Conservation (phyloP, 371 early-diverging fungal species). For the Mortierella polycephala region DNA sequence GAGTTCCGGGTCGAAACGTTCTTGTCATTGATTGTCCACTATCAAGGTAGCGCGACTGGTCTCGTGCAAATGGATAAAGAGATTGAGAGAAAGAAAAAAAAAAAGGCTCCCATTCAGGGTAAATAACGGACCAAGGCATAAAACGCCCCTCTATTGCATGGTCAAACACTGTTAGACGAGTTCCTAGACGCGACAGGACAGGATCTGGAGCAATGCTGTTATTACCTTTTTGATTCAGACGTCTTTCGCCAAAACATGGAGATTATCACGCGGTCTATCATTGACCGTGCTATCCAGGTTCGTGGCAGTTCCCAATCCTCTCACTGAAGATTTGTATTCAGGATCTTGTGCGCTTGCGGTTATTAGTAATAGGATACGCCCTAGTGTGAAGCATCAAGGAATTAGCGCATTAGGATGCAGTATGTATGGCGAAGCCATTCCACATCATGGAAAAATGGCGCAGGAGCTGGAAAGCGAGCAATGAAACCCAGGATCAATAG, state of each 20-base stretch:
- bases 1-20: conserved; percentile 56
- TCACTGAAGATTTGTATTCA: too few species aligned
- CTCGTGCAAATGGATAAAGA: neutral
- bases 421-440: too few species aligned
- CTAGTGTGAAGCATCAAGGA: too few species aligned
- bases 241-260: conserved; percentile 67
- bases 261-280: conserved; percentile 64
- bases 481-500: too few species aligned
- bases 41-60: conserved; percentile 31
- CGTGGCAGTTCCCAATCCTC: neutral
- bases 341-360: too few species aligned
- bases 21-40: conserved; percentile 55
- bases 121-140: too few species aligned
- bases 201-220: conserved; percentile 67
- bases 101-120: too few species aligned
- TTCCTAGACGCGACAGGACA: conserved; percentile 55
- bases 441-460: too few species aligned
- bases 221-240: conserved; percentile 71
- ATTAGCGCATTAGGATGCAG: too few species aligned
- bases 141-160: neutral
- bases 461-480: too few species aligned
- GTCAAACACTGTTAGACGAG: conserved; percentile 54
- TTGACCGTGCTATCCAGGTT: conserved; percentile 45
- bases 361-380: too few species aligned
- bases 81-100: too few species aligned